Evolutionary conservation across 2,329 filamentous ascomycete species (phyloP).

Genomic region (Escovopsis sp.): DNA sequence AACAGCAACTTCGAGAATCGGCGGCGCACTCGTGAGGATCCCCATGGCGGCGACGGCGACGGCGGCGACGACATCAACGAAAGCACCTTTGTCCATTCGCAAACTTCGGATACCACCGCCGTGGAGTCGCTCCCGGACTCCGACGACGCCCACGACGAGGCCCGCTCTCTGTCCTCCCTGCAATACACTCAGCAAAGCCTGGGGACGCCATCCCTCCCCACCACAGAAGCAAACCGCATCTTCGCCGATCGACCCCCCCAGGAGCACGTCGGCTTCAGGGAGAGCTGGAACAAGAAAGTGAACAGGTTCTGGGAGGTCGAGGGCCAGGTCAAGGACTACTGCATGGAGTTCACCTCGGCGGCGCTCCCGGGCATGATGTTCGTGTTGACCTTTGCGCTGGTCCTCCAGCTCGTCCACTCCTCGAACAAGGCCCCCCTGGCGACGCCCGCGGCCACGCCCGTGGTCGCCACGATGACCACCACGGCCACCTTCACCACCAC

Average conservation of each 20-base stretch:
- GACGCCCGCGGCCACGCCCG: constrained; percentile 6
- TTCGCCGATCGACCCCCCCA: constrained; percentile 9
- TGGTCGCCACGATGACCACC: constrained; percentile 11
- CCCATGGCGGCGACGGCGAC: background rate
- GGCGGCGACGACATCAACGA: constrained; percentile 5
- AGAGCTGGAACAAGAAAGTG: constrained; percentile 6
- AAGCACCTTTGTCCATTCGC: constrained; percentile 4
- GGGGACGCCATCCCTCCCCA: constrained; percentile 26
- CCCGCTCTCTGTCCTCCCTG: constrained; percentile 26
- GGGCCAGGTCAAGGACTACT: constrained; percentile 5
- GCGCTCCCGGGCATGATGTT: constrained; percentile 14
- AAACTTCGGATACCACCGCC: constrained; percentile 2
- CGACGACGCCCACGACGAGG: constrained; percentile 27
- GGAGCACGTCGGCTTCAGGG: constrained; percentile 3
- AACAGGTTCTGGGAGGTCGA: constrained; percentile 7
- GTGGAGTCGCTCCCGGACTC: constrained; percentile 14
- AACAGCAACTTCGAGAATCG: background rate
- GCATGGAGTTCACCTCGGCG: constrained; percentile 8
- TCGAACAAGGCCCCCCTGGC: background rate
- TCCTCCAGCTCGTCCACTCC: constrained; percentile 16
- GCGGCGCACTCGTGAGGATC: too few species aligned
- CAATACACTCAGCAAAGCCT: constrained; percentile 36
- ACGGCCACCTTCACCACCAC: constrained; percentile 6
- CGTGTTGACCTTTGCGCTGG: constrained; percentile 9
- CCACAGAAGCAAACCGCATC: constrained; percentile 19